Evolutionary conservation across 176 grass and related monocot species (phyloP).

Genomic region (Triticum urartu): DNA sequence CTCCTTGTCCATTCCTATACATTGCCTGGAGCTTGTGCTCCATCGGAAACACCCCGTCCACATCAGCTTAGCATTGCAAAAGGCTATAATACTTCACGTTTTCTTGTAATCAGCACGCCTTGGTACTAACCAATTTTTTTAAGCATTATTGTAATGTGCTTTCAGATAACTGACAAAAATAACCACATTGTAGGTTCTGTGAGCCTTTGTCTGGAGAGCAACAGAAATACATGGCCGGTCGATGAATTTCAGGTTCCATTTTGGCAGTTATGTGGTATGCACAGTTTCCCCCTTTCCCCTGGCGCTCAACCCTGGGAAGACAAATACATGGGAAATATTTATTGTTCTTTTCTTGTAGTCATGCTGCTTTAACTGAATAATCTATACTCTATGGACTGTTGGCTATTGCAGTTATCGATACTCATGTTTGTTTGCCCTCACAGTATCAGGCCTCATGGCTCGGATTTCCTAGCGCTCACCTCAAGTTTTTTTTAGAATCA

Average conservation of each 20-base stretch:
- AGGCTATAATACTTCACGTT: not conserved
- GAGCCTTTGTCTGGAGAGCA: not conserved
- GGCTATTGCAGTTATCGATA: too few species aligned
- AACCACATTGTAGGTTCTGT: not conserved
- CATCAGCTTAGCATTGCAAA: not conserved
- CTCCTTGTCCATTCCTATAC: not conserved
- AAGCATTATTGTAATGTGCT: not conserved
- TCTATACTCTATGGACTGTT: too few species aligned
- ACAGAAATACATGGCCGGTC: not conserved
- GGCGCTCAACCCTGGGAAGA: not conserved
- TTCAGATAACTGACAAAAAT: not conserved
- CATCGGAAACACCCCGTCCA: not conserved
- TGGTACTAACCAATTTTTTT: not conserved
- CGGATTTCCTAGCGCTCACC: too few species aligned
- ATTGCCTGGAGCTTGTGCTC: too few species aligned
- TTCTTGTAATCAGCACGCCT: not conserved
- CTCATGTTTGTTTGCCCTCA: too few species aligned
- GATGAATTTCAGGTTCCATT: not conserved
- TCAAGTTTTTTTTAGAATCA: too few species aligned
- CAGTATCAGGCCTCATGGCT: too few species aligned
- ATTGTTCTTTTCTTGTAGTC: too few species aligned
- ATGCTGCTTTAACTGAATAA: too few species aligned
- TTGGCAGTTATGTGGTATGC: not conserved
- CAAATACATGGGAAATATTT: not conserved
- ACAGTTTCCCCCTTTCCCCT: not conserved